Evolutionary conservation across 371 early-diverging fungal genomes (phyloP), one percentile per base, ranked within the genome.

Genomic region (Phascolomyces articulosus): DNA sequence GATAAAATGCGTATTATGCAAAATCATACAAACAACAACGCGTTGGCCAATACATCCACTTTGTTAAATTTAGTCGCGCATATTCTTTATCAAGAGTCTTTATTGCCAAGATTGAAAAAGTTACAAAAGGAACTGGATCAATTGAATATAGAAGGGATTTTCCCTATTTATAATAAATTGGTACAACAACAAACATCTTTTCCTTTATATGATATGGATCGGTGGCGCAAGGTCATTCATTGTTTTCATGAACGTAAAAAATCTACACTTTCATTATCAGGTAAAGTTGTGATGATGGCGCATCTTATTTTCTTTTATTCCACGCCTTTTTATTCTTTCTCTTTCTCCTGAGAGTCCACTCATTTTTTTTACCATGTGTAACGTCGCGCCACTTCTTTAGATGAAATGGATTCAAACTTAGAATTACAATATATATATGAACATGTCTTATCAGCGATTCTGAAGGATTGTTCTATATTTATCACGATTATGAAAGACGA

Each of bases 381-480:
- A n/a, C n/a, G n/a, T n/a, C n/a, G n/a, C n/a, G n/a, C n/a, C n/a
- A n/a, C n/a, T n/a, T n/a, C n/a, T n/a, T n/a, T n/a, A 1, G 9
- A 28, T 56, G 29, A 21, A 2, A 23, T 20, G 20, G 24, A 21
- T 24, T 21, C 24, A 18, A n/a, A 18, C 23, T 21, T 20, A 20
- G 55, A 48, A 27, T 24, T 24, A 58, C 84, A 83, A 13, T 64
- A 65, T 15, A 55, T 87, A 0, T 72, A 66, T 48, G 83, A 85
- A 60, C 85, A 77, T 62, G 74, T 85, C 16, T 48, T 89, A 24
- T 84, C 87, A 3, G 82, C 82, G 73, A 84, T 85, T 18, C 78
- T 89, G 23, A 89, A 89, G 58, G 89, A 89, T 58, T 83, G 84
- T 21, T 89, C 89, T 0, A 40, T 87, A 18, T 77, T 85, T 65